Evolutionary conservation across 768 basidiomycete species (phyloP).

Genomic region (Boletus rex-veris): DNA sequence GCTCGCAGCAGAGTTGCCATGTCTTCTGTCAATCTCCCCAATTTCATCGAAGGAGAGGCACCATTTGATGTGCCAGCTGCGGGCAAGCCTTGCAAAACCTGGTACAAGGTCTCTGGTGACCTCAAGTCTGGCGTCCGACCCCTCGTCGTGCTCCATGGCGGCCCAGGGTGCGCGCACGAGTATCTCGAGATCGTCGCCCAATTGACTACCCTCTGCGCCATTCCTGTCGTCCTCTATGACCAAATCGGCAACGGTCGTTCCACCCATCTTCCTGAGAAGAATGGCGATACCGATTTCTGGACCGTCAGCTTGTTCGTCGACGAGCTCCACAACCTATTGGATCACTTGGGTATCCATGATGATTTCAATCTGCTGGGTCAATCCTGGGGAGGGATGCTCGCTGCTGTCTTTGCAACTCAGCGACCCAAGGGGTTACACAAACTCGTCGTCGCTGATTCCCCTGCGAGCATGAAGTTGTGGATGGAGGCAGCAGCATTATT

Average conservation of each 20-base stretch:
- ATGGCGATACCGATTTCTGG: slow-evolving; percentile 44
- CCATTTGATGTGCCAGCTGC: slow-evolving; percentile 25
- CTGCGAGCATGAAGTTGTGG: slow-evolving; percentile 46
- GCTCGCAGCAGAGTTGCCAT: slow-evolving; percentile 10
- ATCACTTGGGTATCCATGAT: slow-evolving; percentile 42
- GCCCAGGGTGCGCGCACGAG: slow-evolving; percentile 45
- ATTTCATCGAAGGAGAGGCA: slow-evolving; percentile 30
- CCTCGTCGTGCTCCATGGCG: slow-evolving; percentile 52
- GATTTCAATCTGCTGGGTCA: slow-evolving; percentile 43
- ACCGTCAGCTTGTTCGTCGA: slow-evolving; percentile 47
- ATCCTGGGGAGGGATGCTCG: slow-evolving; percentile 47
- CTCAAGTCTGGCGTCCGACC: slow-evolving; percentile 37
- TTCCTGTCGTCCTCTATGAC: slow-evolving; percentile 54
- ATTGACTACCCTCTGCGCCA: slow-evolving; percentile 33
- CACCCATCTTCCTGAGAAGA: slow-evolving; percentile 51
- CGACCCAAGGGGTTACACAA: slow-evolving; percentile 45
- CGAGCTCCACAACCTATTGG: slow-evolving; percentile 47
- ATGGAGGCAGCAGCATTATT: slow-evolving; percentile 31
- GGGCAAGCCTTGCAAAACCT: slow-evolving; percentile 40
- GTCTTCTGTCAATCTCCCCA: slow-evolving; percentile 26
- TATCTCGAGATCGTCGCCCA: slow-evolving; percentile 41
- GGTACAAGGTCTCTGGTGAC: slow-evolving; percentile 50
- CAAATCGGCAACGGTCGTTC: slow-evolving; percentile 55
- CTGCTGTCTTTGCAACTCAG: slow-evolving; percentile 28
- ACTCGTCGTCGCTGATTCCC: slow-evolving; percentile 44